Evolutionary conservation across 352 stramenopile genomes (phyloP), one percentile per base, ranked within the genome.

Genomic region (Pythium brachiatum): DNA sequence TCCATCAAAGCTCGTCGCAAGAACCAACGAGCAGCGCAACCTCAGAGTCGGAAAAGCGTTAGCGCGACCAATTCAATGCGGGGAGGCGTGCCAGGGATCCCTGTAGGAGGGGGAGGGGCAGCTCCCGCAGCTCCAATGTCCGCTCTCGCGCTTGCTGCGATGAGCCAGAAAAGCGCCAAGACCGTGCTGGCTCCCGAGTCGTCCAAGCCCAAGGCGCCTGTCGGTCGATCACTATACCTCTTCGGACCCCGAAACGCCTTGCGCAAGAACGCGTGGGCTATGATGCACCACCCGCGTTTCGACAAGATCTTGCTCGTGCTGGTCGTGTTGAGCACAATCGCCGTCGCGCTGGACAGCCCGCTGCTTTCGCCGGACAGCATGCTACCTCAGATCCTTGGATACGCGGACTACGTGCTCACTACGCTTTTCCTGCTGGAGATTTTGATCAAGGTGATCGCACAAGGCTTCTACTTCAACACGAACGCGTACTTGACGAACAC

Each of bases 341-440:
- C 76, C 0, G 72, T 96, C 11, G 88, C 85, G 7, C 54, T 96
- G 1, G 89, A 97, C 51, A 88, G 82, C 50, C 89, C 89, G 18
- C 70, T 93, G 7, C 68, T 69, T 11, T 62, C 87, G 3, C 81
- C 81, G 2, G 68, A 82, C 12, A 70, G 60, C 29, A 52, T 60
- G 0, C 38, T 71, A 23, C 60, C 53, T 5, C 7, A 47, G 3
- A 31, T 74, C 5, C 69, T 96, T 3, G 25, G 48, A 13, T 76
- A 68, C 23, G 53, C 76, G 16, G 86, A 97, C 56, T 68, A 75
- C 1, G 53, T 87, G 21, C 57, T 94, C 46, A 89, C 79, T 3
- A 56, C 72, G 9, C 53, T 96, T 1, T 97, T 97, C 53, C 55
- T 78, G 5, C 20, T 88, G 0, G 90, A 97, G 57, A 79, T 94